Evolutionary conservation across 768 basidiomycete genomes (phyloP), one percentile per base, ranked within the genome.

Genomic region (Pisolithus sp.): DNA sequence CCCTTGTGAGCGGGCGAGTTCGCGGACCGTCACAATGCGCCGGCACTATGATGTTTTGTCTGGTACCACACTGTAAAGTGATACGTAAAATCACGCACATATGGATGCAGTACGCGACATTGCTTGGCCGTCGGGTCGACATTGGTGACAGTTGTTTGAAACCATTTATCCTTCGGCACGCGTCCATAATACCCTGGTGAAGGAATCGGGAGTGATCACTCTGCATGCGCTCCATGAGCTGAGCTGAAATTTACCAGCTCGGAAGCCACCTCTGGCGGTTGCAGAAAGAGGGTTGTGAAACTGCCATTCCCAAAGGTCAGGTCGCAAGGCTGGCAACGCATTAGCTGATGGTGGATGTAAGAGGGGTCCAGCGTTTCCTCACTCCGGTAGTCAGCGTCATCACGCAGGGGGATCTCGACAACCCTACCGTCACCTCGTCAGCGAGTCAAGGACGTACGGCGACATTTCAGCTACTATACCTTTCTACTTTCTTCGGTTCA

Each of bases 111-210:
- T 13, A 90, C 82, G 38, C 73, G 74, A 54, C 77, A 76, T 57
- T 90, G 89, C 62, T 89, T 91, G 4, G 86, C 89, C 2, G 80
- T 88, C 0, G 88, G 87, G 47, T 83, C 81, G 38, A 91, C 75
- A 52, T 91, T 89, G 0, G 86, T 88, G 13, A 89, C 83, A 0
- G 83, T 89, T 0, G 89, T 89, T 38, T 77, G 78, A 59, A 91
- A 91, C 59, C 75, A 80, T 7, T 60, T 60, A 20, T 78, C 62
- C 47, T 68, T 64, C 53, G 83, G 77, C 13, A 89, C 69, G 7
- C 89, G 78, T 6, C 81, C 83, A 54, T 80, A 79, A 73, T 83
- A 49, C 59, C 72, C 68, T 81, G 72, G 70, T 7, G 10, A n/a
- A 39, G 31, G 44, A 4, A 40, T 54, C 37, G 46, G 41, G 53